phyloP scores from a whole-genome alignment of 352 stramenopile genomes.

The Pelagophyceae sp. region DNA sequence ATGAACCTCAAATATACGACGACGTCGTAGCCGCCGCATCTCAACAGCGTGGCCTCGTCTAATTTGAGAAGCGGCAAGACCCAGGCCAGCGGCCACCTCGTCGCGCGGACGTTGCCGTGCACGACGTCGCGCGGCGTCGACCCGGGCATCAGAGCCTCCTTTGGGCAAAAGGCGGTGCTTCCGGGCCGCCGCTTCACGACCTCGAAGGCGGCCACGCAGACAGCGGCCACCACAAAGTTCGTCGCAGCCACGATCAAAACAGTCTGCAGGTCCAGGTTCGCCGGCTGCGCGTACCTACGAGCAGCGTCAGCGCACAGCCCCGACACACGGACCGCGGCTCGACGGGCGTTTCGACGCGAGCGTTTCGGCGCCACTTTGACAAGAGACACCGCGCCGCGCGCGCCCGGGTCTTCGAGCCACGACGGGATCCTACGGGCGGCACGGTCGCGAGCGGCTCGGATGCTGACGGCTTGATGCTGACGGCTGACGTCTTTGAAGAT shows the following conservation, averaged over 20 bases:
- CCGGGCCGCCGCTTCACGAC: not conserved
- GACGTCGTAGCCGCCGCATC: conserved; percentile 22
- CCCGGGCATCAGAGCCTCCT: not conserved
- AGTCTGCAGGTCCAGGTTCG: conserved; percentile 7
- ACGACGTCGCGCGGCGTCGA: not conserved
- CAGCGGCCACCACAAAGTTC: not conserved
- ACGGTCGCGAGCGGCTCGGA: not conserved
- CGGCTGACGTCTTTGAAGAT: too few relatives aligned
- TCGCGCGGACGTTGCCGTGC: not conserved
- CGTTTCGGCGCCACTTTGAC: too few relatives aligned
- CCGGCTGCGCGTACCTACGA: conserved; percentile 10
- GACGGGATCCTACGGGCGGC: not conserved
- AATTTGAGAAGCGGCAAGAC: conserved; percentile 9
- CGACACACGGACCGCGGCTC: too few relatives aligned
- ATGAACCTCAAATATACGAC: conserved; percentile 24
- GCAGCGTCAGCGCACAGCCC: too few relatives aligned
- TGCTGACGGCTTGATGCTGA: not conserved
- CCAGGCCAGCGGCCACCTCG: conserved; percentile 9
- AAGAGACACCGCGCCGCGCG: too few relatives aligned
- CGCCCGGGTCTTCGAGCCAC: conserved; percentile 5
- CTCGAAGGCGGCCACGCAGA: conserved; percentile 13
- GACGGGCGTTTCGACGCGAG: too few relatives aligned
- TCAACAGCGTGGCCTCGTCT: conserved; percentile 16
- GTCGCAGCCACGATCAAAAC: not conserved
- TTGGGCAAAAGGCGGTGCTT: not conserved